Evolutionary conservation across 768 basidiomycete genomes (phyloP).

Genomic region (Steccherinum ochraceum): DNA sequence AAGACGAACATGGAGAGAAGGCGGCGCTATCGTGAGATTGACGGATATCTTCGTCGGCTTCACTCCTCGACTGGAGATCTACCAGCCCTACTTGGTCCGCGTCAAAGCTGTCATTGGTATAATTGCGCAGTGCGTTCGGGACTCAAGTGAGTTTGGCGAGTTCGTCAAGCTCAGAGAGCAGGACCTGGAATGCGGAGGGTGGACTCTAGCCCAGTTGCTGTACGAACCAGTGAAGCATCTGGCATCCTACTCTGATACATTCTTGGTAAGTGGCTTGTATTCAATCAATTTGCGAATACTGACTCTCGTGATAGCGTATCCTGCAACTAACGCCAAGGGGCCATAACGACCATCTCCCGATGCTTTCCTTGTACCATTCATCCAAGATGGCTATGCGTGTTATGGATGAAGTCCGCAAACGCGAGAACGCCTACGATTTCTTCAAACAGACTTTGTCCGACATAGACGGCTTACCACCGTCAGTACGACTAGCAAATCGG

Average conservation of each 20-base stretch:
- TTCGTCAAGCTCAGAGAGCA: slow-evolving; percentile 69
- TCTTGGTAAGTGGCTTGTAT: slow-evolving; percentile 51
- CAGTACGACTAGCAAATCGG: slow-evolving; percentile 52
- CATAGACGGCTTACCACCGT: slow-evolving; percentile 53
- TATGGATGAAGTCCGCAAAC: slow-evolving; percentile 77
- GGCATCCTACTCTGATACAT: slow-evolving; percentile 62
- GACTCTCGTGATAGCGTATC: slow-evolving; percentile 45
- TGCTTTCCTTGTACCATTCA: slow-evolving; percentile 57
- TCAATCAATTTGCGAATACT: not conserved
- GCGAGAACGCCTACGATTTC: slow-evolving; percentile 82
- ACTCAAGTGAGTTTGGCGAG: slow-evolving; percentile 63
- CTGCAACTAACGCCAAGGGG: slow-evolving; percentile 59
- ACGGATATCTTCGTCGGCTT: slow-evolving; percentile 55
- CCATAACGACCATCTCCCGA: slow-evolving; percentile 67
- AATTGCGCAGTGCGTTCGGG: slow-evolving; percentile 18
- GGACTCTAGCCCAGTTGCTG: slow-evolving; percentile 62
- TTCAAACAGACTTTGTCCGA: slow-evolving; percentile 54
- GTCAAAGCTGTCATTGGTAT: slow-evolving; percentile 58
- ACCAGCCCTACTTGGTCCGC: slow-evolving; percentile 80
- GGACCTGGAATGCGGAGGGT: slow-evolving; percentile 46
- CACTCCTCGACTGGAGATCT: slow-evolving; percentile 66
- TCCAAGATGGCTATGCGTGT: slow-evolving; percentile 69
- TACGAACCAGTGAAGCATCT: slow-evolving; percentile 73
- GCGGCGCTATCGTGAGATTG: slow-evolving; percentile 38
- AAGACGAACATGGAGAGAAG: slow-evolving; percentile 10